These are phyloP conservation scores for Botrytis tulipae DNA, from an alignment of 2,329 filamentous ascomycete species.

Conservation along the genomic window DNA sequence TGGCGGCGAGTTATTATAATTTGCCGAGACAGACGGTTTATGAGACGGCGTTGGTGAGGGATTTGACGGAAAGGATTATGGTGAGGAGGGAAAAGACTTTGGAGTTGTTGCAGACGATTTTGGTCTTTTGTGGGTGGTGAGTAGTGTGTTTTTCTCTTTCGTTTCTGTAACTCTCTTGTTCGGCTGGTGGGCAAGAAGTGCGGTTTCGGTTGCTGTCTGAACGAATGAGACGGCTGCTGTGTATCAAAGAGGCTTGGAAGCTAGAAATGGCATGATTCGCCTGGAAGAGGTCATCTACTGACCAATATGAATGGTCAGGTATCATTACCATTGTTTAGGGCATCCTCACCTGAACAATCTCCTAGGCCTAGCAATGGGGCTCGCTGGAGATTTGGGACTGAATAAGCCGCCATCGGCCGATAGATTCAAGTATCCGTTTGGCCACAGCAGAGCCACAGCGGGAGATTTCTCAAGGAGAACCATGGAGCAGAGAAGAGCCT, in stretches of 20 bases:
- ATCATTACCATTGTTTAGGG: constrained; percentile 19
- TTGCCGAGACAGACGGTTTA: constrained; percentile 12
- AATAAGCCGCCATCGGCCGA: constrained; percentile 11
- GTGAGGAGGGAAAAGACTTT: constrained; percentile 12
- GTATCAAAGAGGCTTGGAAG: not conserved
- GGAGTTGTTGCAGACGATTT: constrained; percentile 19
- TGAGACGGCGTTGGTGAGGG: constrained; percentile 6
- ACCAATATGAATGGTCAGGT: not conserved
- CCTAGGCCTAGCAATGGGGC: constrained; percentile 2
- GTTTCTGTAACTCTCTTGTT: no score
- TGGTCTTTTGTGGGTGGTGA: constrained; percentile 18
- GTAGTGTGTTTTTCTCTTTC: not conserved
- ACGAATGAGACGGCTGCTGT: not conserved
- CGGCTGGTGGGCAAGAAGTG: no score
- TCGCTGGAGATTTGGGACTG: constrained; percentile 5
- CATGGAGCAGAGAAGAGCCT: constrained; percentile 12
- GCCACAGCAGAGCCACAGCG: not conserved
- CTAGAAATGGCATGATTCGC: not conserved
- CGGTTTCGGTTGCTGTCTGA: not conserved
- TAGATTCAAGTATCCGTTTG: constrained; percentile 12
- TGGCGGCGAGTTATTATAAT: constrained; percentile 18
- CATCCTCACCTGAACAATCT: constrained; percentile 20
- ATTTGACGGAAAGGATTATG: constrained; percentile 14
- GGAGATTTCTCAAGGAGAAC: constrained; percentile 2
- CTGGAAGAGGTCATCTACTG: not conserved